Conservation (phyloP, 2,329 filamentous ascomycete species). For the Pseudodiploospora longispora region DNA sequence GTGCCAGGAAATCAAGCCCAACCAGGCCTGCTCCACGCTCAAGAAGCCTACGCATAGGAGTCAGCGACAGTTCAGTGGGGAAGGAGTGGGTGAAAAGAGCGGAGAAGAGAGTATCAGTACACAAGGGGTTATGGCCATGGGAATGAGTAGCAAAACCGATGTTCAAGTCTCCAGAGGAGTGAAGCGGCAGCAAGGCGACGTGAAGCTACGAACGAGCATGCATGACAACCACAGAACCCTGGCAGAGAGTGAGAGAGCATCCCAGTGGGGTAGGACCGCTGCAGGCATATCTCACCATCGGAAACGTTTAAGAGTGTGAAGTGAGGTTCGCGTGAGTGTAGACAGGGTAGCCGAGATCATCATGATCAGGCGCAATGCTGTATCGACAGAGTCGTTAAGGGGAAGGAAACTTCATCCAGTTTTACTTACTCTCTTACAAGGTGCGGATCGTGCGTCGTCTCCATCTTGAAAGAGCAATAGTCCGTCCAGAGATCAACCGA, state of each 20-base stretch:
- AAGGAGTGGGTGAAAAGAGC: constrained; percentile 24
- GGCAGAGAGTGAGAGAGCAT: constrained; percentile 59
- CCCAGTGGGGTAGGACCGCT: constrained; percentile 47
- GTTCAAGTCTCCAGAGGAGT: constrained; percentile 25
- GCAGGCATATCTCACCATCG: constrained; percentile 66
- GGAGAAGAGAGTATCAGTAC: constrained; percentile 50
- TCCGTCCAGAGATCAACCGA: constrained; percentile 97
- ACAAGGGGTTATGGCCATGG: constrained; percentile 39
- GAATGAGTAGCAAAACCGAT: constrained; percentile 34
- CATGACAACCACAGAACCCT: constrained; percentile 46
- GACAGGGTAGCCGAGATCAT: constrained; percentile 30
- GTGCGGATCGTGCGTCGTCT: constrained; percentile 89
- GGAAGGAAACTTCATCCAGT: constrained; percentile 53
- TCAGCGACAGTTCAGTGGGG: constrained; percentile 19
- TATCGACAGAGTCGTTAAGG: constrained; percentile 49
- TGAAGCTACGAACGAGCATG: constrained; percentile 31
- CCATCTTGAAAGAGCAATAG: constrained; percentile 96
- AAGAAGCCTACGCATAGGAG: constrained; percentile 62
- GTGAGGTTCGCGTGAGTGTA: constrained; percentile 25
- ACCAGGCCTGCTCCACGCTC: constrained; percentile 80
- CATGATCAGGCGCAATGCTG: constrained; percentile 32
- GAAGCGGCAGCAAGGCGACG: constrained; percentile 27
- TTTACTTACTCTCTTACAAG: constrained; percentile 99
- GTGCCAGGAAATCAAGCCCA: constrained; percentile 85
- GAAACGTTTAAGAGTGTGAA: constrained; percentile 28